Conservation (phyloP, 768 basidiomycete species). For the Russula sp. region DNA sequence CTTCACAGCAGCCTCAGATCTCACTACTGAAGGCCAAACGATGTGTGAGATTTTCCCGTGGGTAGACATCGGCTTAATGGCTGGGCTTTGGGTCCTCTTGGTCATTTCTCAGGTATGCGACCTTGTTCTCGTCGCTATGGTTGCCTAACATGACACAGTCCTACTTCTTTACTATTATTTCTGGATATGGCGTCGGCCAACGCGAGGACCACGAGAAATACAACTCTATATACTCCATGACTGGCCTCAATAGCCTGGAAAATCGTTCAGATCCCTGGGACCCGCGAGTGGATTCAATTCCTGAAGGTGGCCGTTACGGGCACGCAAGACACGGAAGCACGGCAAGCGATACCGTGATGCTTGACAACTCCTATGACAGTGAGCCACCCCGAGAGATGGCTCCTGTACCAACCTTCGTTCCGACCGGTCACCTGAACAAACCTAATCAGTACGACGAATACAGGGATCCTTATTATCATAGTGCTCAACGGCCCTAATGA, state of each 20-base stretch:
- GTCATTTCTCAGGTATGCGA: conserved; percentile 63
- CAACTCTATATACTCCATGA: conserved; percentile 58
- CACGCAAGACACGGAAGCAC: conserved; percentile 17
- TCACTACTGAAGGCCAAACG: conserved; percentile 48
- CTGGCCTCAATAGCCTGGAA: conserved; percentile 47
- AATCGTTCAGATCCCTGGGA: conserved; percentile 68
- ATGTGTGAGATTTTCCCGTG: conserved; percentile 89
- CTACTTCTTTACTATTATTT: conserved; percentile 41
- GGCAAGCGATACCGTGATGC: conserved; percentile 16
- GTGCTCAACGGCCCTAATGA: background rate
- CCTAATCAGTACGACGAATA: conserved; percentile 20
- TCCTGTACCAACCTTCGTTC: background rate
- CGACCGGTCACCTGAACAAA: background rate
- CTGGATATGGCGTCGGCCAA: conserved; percentile 66
- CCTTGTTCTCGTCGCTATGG: conserved; percentile 26
- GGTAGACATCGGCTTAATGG: conserved; percentile 91
- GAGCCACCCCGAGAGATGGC: background rate
- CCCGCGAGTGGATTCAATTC: conserved; percentile 34
- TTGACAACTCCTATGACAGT: conserved; percentile 1
- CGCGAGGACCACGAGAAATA: conserved; percentile 77
- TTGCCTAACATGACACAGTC: conserved; percentile 35
- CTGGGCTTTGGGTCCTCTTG: conserved; percentile 75
- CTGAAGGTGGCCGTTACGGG: conserved; percentile 13
- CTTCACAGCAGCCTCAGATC: conserved; percentile 36
- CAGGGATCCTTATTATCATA: conserved; percentile 29